These are phyloP conservation scores for Syncephalis plumigaleata DNA, from an alignment of 371 early-diverging fungal species.

Conservation along the genomic window DNA sequence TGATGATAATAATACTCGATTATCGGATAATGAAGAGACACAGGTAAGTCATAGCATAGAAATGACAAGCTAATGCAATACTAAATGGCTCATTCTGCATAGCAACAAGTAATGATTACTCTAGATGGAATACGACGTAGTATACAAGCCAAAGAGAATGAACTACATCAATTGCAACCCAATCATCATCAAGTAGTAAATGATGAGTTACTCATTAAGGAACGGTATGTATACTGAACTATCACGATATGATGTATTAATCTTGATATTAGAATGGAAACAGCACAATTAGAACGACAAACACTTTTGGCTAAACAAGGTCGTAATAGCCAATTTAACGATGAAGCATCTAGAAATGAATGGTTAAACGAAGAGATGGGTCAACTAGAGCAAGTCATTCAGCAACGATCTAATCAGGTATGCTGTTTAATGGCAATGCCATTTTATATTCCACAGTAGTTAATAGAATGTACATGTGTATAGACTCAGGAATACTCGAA, in stretches of 20 bases:
- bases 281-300: constrained; percentile 26
- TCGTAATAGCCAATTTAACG: constrained; percentile 52
- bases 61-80: no score
- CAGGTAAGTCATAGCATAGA: no score
- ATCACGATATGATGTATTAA: background rate
- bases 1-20: constrained; percentile 29
- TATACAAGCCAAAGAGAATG: constrained; percentile 30
- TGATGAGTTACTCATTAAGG: constrained; percentile 20
- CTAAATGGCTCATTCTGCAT: no score
- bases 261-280: constrained; percentile 8
- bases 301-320: constrained; percentile 69
- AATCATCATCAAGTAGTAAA: constrained; percentile 23
- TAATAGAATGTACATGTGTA: no score
- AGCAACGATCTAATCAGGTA: constrained; percentile 25
- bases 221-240: constrained; percentile 24
- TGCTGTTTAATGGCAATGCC: no score
- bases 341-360: constrained; percentile 46
- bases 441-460: no score
- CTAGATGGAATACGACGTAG: constrained; percentile 11
- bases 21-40: constrained; percentile 23
- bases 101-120: background rate
- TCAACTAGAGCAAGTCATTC: constrained; percentile 28
- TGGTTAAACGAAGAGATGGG: constrained; percentile 54
- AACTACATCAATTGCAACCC: constrained; percentile 29
- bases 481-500: background rate